Percentiles rank a stretch among this genome's conserved stretches.
Evolutionary conservation across 371 early-diverging fungal species (phyloP).

Genomic region (Blakeslea trispora): DNA sequence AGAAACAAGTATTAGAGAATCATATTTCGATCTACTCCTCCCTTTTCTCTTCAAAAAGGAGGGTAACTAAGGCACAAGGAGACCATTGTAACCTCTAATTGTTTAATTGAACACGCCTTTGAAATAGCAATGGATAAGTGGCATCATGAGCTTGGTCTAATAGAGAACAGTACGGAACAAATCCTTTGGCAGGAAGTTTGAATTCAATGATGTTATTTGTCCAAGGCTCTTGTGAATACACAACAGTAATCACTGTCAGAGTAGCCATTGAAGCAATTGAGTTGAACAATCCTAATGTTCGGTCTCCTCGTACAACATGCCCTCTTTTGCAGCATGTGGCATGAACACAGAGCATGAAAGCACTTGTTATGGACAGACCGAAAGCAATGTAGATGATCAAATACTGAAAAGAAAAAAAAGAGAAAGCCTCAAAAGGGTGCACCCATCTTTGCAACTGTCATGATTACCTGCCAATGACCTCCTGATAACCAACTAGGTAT

Average conservation of each 20-base stretch:
- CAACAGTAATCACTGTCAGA: conserved; percentile 17
- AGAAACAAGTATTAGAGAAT: background rate
- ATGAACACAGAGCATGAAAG: background rate
- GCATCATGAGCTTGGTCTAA: conserved; percentile 28
- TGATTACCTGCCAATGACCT: conserved; percentile 47
- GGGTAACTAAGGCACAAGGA: no score
- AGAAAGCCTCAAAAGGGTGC: no score
- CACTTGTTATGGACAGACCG: background rate
- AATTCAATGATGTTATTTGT: conserved; percentile 37
- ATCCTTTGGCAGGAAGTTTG: conserved; percentile 36
- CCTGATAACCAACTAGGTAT: conserved; percentile 37
- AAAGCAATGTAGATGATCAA: background rate
- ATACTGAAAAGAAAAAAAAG: background rate
- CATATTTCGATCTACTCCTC: no score
- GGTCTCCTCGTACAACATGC: background rate
- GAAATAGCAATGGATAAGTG: conserved; percentile 37
- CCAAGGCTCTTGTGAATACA: conserved; percentile 41
- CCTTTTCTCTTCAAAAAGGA: background rate
- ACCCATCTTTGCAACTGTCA: no score
- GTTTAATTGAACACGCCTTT: conserved; percentile 23
- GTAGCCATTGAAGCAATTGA: conserved; percentile 20
- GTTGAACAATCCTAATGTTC: background rate
- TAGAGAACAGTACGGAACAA: conserved; percentile 33
- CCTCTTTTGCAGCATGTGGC: background rate
- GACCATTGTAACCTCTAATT: background rate